Base-by-base conservation (phyloP, 106 monocot genomes). In the Apostasia shenzhenica region DNA sequence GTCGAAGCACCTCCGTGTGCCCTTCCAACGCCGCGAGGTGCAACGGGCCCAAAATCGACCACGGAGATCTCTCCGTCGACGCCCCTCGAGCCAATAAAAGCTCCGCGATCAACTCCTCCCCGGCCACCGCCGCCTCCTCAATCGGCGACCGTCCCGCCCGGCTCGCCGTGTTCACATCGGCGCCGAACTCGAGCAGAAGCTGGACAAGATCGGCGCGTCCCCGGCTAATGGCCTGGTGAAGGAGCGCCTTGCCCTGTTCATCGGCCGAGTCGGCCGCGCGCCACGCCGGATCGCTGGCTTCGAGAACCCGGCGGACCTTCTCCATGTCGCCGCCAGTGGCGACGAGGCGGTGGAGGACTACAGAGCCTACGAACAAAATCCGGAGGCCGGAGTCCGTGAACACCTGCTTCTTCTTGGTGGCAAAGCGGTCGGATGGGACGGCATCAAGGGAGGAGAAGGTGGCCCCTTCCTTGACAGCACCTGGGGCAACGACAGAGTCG, bases 391-490 rank as follows among this genome's bases (percentile, higher is more conserved):
- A 77, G 57, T 85, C 80, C 6, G 51, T 67, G 62, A 85, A 85
- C 68, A 85, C 84, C 63, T 81, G 80, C 70, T 85, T 85, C 77
- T 75, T 85, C 77, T 57, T 81, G 41, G 73, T 55, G 14, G 81
- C 71, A 71, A 85, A 85, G 80, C 84, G 81, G 45, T 85, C 84
- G 41, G 2, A 41, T 5, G 77, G 80, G 7, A 85, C 70, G 6
- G 84, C 61, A 66, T 85, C 84, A 49, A 43, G 59, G 38, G 44
- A 38, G 37, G 69, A 58, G 8, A 8, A 4, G 8, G 50, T 50
- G 57, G 57, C 5, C 12, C 54, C 40, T 55, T 72, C 68, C 76
- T 74, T 80, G 63, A 70, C 57, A 2, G 84, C 81, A 61, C 81
- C 81, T 39, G 84, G 84, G 5, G 64, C 77, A 4, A 85, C 77